Evolutionary conservation across 257 asterid species (phyloP).

Genomic region (Asclepias syriaca): DNA sequence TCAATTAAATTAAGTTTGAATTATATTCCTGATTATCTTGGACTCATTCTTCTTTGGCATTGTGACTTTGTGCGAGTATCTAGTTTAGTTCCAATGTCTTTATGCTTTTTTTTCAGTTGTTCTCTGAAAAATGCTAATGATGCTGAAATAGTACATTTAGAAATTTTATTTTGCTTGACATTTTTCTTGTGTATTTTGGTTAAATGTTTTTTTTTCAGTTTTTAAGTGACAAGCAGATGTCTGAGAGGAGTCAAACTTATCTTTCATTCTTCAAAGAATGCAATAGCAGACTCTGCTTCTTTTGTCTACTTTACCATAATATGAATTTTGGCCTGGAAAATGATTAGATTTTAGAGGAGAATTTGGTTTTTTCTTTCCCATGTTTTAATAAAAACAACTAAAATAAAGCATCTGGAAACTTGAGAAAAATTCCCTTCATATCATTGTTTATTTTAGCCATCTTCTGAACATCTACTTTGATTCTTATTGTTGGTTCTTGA

Average conservation of each 20-base stretch:
- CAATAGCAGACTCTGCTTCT: neutral
- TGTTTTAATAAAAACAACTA: neutral
- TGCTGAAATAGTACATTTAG: neutral
- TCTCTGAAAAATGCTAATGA: neutral
- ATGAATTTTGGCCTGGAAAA: neutral
- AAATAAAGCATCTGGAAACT: neutral
- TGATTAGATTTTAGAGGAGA: neutral
- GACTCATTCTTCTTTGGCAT: neutral
- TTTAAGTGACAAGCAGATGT: neutral
- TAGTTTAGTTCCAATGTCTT: neutral
- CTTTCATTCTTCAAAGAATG: neutral
- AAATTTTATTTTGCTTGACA: neutral
- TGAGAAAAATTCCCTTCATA: neutral
- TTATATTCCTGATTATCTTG: neutral
- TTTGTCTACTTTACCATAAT: neutral
- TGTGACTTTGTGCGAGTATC: neutral
- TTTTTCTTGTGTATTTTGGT: neutral
- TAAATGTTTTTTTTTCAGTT: neutral
- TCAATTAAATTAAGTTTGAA: neutral
- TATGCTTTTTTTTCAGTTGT: neutral
- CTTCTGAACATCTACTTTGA: neutral
- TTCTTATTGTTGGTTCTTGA: neutral
- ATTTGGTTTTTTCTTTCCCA: neutral
- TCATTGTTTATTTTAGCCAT: neutral
- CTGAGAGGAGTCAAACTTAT: neutral